These are phyloP conservation scores for Pseudopithomyces chartarum DNA, from an alignment of 2,329 filamentous ascomycete genomes.

Conservation along the genomic window DNA sequence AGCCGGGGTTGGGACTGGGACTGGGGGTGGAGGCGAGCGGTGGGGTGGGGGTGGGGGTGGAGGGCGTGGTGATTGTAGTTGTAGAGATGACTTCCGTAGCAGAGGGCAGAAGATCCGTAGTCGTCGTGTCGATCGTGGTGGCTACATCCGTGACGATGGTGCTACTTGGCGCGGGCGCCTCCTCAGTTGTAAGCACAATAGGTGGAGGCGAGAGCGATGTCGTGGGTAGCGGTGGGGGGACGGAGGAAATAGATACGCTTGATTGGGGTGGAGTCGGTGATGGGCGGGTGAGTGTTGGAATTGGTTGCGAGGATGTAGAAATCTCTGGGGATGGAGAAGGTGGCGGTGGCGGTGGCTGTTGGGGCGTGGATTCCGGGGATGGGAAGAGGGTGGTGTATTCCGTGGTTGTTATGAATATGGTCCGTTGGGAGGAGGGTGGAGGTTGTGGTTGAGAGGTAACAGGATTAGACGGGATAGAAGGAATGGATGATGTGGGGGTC, in stretches of 20 bases:
- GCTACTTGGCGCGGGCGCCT: slow-evolving; percentile 1
- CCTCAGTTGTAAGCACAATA: not conserved
- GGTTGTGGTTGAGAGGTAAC: not conserved
- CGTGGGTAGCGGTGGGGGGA: slow-evolving; percentile 13
- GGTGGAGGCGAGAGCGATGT: slow-evolving; percentile 19
- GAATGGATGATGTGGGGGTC: not conserved
- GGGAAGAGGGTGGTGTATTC: slow-evolving; percentile 35
- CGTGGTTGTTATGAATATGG: slow-evolving; percentile 29
- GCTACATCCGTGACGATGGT: slow-evolving; percentile 9
- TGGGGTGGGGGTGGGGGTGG: no score
- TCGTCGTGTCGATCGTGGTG: no score
- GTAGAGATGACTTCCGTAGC: no score
- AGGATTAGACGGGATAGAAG: not conserved
- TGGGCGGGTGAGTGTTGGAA: not conserved
- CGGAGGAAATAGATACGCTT: slow-evolving; percentile 6
- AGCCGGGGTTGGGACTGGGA: no score
- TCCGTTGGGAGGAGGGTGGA: not conserved
- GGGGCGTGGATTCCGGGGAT: slow-evolving; percentile 14
- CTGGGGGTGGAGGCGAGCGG: no score
- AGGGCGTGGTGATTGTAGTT: no score
- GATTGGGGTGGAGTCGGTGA: not conserved
- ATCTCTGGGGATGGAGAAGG: not conserved
- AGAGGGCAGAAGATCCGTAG: no score
- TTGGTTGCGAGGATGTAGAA: slow-evolving; percentile 15
- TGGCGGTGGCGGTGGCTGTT: not conserved